Percentiles rank a stretch among this genome's conserved stretches.
Conservation (phyloP, 345 rosid genomes). For the Ailanthus altissimus region DNA sequence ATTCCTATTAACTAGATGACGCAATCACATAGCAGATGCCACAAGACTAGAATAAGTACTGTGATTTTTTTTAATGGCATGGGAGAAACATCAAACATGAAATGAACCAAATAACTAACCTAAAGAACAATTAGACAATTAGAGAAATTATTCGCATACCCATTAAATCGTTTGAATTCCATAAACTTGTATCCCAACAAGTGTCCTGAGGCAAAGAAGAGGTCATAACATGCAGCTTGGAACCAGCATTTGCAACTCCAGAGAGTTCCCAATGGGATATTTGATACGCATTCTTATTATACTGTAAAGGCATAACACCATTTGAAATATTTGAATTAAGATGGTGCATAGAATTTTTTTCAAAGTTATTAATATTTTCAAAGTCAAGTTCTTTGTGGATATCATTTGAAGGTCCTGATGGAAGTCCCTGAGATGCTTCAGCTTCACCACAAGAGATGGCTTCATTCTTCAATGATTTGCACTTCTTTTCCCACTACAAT, state of each 20-base stretch:
- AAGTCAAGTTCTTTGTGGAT: conserved; percentile 61
- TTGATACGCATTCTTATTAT: conserved; percentile 83
- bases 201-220: conserved; percentile 28
- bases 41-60: conserved; percentile 12
- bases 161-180: conserved; percentile 33
- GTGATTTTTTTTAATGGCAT: not conserved
- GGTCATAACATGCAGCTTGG: conserved; percentile 30
- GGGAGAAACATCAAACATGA: conserved; percentile 16
- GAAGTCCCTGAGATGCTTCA: conserved; percentile 39
- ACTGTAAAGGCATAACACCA: conserved; percentile 92
- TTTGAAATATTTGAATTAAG: conserved; percentile 40
- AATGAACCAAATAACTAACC: conserved; percentile 18
- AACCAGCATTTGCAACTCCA: conserved; percentile 41
- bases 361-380: conserved; percentile 51
- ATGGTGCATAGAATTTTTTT: conserved; percentile 43
- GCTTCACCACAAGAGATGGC: conserved; percentile 38
- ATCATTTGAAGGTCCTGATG: conserved; percentile 58
- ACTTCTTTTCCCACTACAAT: conserved; percentile 73
- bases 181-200: conserved; percentile 17
- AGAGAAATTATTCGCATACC: conserved; percentile 29
- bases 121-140: conserved; percentile 15
- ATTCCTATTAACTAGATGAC: conserved; percentile 34
- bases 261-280: conserved; percentile 49
- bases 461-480: conserved; percentile 50
- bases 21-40: conserved; percentile 23